Evolutionary conservation across 495 filamentous ascomycete species (phyloP), one percentile per base, ranked within the genome.

Genomic region (Penicillium psychrofluorescens): DNA sequence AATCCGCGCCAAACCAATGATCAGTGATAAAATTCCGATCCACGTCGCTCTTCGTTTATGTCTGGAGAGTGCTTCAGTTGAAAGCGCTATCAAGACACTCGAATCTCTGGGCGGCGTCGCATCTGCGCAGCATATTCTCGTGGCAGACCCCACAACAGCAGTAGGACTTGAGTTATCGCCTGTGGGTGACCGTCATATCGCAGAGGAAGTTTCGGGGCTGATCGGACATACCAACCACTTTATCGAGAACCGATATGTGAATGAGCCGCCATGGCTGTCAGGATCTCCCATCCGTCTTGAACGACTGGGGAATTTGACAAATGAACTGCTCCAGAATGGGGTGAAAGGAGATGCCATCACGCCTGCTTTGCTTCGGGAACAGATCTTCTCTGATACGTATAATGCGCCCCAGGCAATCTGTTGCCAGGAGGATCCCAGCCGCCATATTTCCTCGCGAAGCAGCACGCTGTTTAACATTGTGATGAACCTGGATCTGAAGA

Each of bases 221-320:
- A 62, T 86, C 3, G 68, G 64, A 3, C 83, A 87, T 54, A 75
- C 81, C 13, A 87, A 86, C 50, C 81, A 86, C 45, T 76, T 78
- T 35, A 40, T 85, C 22, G 58, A 66, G 22, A 64, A 72, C n/a
- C 61, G 61, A 15, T 53, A 64, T 48, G 66, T 75, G 11, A 62
- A 70, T 10, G 75, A 80, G 46, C 70, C 71, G 1, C 54, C 65
- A 2, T 80, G 76, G 74, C 49, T 79, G 9, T 56, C 59, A n/a
- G 78, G 81, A 41, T 82, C 78, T 4, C 61, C 63, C 0, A 51
- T 65, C 8, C 67, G 81, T 2, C 54, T 81, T 27, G 55, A 62
- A 14, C 64, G 77, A 4, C 62, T 78, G 29, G 47, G 49, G 7
- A 53, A 75, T 12, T 47, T 79, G 41, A 54, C 62, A 1, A 49